These are phyloP conservation scores for Astrocystis sublimbata DNA, from an alignment of 495 filamentous ascomycete genomes.

Conservation along the genomic window DNA sequence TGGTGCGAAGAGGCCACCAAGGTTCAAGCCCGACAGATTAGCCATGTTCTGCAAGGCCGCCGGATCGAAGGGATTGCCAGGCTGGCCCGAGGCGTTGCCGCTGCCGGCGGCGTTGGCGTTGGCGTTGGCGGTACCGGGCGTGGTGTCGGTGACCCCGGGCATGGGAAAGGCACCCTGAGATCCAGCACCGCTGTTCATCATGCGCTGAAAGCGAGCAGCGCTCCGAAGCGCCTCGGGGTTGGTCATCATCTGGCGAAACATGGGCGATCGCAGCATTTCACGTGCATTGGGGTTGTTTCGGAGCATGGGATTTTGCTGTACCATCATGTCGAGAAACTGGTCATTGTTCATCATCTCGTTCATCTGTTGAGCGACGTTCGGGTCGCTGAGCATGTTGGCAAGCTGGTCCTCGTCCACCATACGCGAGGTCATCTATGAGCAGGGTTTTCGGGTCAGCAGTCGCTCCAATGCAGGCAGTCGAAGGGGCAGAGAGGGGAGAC, in stretches of 20 bases:
- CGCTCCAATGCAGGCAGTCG: conserved; percentile 30
- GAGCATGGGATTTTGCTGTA: conserved; percentile 83
- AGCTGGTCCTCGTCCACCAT: conserved; percentile 73
- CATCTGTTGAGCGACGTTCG: conserved; percentile 76
- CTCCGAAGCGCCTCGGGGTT: conserved; percentile 80
- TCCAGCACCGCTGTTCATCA: conserved; percentile 55
- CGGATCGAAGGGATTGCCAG: conserved; percentile 49
- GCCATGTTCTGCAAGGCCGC: conserved; percentile 27
- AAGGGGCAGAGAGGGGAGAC: conserved; percentile 40
- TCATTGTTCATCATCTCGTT: conserved; percentile 96
- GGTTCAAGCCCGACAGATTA: conserved; percentile 29
- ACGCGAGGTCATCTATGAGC: conserved; percentile 81
- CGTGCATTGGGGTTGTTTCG: conserved; percentile 80
- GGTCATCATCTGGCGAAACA: conserved; percentile 93
- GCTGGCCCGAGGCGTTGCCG: conserved; percentile 4
- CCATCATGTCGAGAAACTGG: conserved; percentile 87
- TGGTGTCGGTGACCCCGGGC: conserved; percentile 82
- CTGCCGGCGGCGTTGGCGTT: conserved; percentile 23
- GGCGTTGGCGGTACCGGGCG: conserved; percentile 40
- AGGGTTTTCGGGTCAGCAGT: no score
- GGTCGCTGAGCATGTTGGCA: conserved; percentile 82
- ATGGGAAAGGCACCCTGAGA: conserved; percentile 71
- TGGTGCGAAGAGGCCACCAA: background rate
- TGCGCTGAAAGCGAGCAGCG: conserved; percentile 75
- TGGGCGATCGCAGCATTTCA: conserved; percentile 79